Conservation (phyloP, 805 yeast species). For the Candida germanica region DNA sequence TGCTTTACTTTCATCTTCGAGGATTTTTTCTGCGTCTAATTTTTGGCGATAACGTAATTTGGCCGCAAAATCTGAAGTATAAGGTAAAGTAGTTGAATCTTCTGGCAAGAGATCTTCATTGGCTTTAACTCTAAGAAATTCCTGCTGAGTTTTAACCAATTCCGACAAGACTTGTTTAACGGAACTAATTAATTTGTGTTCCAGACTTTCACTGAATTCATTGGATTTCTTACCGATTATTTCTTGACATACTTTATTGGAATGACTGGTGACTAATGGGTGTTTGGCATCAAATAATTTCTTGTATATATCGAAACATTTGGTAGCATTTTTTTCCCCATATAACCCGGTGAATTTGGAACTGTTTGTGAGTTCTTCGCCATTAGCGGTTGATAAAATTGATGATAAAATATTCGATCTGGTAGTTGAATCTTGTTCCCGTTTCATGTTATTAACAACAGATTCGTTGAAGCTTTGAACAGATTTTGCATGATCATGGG, state of each 20-base stretch:
- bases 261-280: slow-evolving; percentile 18
- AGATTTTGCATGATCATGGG: slow-evolving; percentile 13
- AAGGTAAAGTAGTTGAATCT: slow-evolving; percentile 24
- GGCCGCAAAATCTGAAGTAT: slow-evolving; percentile 23
- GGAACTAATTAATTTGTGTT: slow-evolving; percentile 28
- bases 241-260: slow-evolving; percentile 21
- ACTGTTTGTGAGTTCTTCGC: slow-evolving; percentile 21
- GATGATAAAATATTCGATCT: slow-evolving; percentile 46
- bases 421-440: slow-evolving; percentile 37
- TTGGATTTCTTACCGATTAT: slow-evolving; percentile 32
- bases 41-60: slow-evolving; percentile 31
- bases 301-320: slow-evolving; percentile 33
- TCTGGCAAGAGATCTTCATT: slow-evolving; percentile 28
- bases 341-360: slow-evolving; percentile 29
- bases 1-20: slow-evolving; percentile 50
- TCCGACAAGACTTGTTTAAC: slow-evolving; percentile 37
- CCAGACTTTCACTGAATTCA: slow-evolving; percentile 28
- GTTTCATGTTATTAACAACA: slow-evolving; percentile 43
- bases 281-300: slow-evolving; percentile 27
- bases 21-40: slow-evolving; percentile 42
- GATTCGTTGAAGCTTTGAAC: slow-evolving; percentile 32
- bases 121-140: slow-evolving; percentile 28
- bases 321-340: slow-evolving; percentile 30
- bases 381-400: slow-evolving; percentile 34
- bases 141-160: slow-evolving; percentile 31